A percentile compares a stretch with the other conserved stretches of the same genome.
These are phyloP conservation scores for Telopea speciosissima DNA, from an alignment of 177 flowering plant species.

Conservation along the genomic window DNA sequence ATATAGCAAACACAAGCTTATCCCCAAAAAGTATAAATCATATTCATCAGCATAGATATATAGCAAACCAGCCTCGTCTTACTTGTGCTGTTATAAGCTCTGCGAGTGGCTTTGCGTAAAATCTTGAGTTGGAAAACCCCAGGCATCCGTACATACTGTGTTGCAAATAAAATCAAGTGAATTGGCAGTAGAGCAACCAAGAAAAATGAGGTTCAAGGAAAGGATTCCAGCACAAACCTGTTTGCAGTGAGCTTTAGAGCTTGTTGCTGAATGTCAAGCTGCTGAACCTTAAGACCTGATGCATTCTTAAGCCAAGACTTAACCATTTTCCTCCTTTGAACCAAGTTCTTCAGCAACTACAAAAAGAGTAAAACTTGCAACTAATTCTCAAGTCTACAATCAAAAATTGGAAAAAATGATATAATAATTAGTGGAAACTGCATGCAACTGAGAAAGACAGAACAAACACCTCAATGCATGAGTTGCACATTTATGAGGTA, in stretches of 20 bases:
- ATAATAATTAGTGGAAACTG: not conserved
- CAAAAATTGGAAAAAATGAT: not conserved
- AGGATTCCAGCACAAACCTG: conserved; percentile 40
- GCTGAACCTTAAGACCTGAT: conserved; percentile 68
- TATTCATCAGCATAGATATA: not conserved
- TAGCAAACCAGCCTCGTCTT: conserved; percentile 19
- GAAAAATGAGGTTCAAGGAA: not conserved
- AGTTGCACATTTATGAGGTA: not conserved
- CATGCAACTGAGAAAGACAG: not conserved
- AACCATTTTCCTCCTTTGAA: conserved; percentile 72
- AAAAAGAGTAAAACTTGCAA: not conserved
- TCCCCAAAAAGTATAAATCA: not conserved
- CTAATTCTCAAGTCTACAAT: not conserved
- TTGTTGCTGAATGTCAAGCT: conserved; percentile 94
- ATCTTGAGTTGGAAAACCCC: conserved; percentile 96
- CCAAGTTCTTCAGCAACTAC: conserved; percentile 75
- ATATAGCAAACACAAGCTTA: not conserved
- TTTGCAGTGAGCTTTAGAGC: conserved; percentile 99
- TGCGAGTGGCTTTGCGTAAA: conserved; percentile 98
- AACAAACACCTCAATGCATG: not conserved
- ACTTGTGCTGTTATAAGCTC: conserved; percentile 91
- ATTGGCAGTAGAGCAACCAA: not conserved
- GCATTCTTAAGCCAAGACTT: conserved; percentile 67
- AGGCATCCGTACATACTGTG: conserved; percentile 98
- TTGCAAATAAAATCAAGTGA: not conserved